These are phyloP conservation scores for Apiospora hydei DNA, from an alignment of 2,329 filamentous ascomycete species.

Conservation along the genomic window DNA sequence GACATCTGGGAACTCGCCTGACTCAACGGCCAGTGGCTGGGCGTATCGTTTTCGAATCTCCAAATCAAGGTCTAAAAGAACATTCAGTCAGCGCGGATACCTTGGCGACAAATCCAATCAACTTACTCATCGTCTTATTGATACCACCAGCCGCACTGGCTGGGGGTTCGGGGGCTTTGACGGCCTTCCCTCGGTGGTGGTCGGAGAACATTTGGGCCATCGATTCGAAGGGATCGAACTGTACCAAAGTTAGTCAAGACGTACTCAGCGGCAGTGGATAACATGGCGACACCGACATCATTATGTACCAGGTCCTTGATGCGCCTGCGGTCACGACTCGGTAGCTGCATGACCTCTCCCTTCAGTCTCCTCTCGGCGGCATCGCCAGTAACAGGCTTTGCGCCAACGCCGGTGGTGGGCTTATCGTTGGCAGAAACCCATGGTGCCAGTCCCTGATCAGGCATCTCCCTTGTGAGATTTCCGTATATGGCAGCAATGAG, in stretches of 20 bases:
- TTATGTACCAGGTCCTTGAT: constrained; percentile 71
- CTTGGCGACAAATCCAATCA: constrained; percentile 29
- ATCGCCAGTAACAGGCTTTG: constrained; percentile 70
- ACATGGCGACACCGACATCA: constrained; percentile 56
- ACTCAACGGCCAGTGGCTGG: constrained; percentile 70
- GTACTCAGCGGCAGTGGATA: neutral
- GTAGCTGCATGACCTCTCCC: constrained; percentile 74
- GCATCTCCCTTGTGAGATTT: constrained; percentile 74
- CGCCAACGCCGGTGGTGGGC: constrained; percentile 61
- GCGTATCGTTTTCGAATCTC: constrained; percentile 72
- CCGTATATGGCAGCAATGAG: constrained; percentile 71
- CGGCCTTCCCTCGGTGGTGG: constrained; percentile 53
- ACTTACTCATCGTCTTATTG: constrained; percentile 81
- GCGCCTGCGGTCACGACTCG: constrained; percentile 69
- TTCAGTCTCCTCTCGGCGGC: constrained; percentile 71
- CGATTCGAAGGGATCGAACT: constrained; percentile 64
- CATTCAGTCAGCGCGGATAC: neutral
- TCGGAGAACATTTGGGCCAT: constrained; percentile 61
- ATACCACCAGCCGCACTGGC: constrained; percentile 68
- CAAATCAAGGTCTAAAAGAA: constrained; percentile 64
- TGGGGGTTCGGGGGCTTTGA: constrained; percentile 65
- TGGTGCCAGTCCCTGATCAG: constrained; percentile 70
- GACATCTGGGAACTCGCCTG: constrained; percentile 73
- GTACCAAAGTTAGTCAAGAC: constrained; percentile 17
- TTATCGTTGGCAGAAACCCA: constrained; percentile 79